Conservation (phyloP, 2,329 filamentous ascomycete species). For the Torrubiella hemipterigena region DNA sequence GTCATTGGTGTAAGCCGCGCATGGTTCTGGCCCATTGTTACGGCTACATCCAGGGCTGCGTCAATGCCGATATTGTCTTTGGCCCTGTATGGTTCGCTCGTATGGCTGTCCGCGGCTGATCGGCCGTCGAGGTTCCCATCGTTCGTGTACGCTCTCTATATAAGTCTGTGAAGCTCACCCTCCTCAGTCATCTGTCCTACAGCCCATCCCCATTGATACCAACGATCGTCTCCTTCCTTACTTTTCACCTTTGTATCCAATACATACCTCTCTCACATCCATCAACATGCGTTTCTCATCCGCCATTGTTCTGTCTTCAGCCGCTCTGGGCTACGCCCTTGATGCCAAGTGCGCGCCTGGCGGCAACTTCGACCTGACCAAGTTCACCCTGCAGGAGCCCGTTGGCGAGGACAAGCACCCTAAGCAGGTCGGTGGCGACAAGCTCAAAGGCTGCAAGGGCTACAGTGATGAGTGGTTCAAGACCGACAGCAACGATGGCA, state of each 20-base stretch:
- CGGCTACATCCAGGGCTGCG: background rate
- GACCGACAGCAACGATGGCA: too few relatives aligned
- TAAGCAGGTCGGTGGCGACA: too few relatives aligned
- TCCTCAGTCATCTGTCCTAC: background rate
- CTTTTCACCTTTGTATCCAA: background rate
- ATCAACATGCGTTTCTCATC: conserved; percentile 2
- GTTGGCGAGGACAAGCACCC: too few relatives aligned
- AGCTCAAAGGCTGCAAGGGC: too few relatives aligned
- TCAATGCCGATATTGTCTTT: background rate
- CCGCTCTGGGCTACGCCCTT: background rate
- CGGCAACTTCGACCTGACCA: too few relatives aligned
- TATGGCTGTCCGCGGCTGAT: background rate
- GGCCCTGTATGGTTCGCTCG: background rate
- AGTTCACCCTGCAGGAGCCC: too few relatives aligned
- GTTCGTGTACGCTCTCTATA: background rate
- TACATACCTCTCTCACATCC: conserved; percentile 1
- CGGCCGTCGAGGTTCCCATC: background rate
- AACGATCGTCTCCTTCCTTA: background rate
- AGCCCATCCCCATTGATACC: background rate
- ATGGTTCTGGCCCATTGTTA: background rate
- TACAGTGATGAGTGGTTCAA: too few relatives aligned
- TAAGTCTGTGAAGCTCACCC: background rate
- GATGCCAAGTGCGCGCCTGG: conserved; percentile 11
- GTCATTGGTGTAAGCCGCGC: background rate
- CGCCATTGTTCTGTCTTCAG: conserved; percentile 1